Evolutionary conservation across 2,329 filamentous ascomycete genomes (phyloP), one percentile per base, ranked within the genome.

Genomic region (Calonectria honghensis): DNA sequence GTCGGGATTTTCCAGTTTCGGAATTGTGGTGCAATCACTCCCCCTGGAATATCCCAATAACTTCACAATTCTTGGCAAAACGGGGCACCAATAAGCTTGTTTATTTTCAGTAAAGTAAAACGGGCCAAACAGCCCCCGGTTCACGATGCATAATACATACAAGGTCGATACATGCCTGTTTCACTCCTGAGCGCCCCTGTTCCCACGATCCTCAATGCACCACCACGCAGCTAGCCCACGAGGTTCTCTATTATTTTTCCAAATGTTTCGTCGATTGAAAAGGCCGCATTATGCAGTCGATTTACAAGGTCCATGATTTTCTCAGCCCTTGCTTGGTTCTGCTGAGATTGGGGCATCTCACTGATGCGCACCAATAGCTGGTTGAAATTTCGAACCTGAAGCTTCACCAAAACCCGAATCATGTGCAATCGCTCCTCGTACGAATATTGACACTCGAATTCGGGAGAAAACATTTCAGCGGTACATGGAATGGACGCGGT

Each of bases 401-500:
- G 70, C 37, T 71, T 76, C 45, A 81, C 45, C 4, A 83, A 70
- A 6, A 74, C 81, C 1, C 75, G 75, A 16, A 82, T 80, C 79
- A 83, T 82, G 68, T 82, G 80, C 9, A 81, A 52, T 64, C 82
- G 81, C 73, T 83, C 81, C 73, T 83, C 80, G 39, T 78, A 68
- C 3, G 81, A 82, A 64, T 82, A 83, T 45, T 77, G 73, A 20
- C 57, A 75, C 31, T 78, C 74, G 29, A 82, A 79, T 24, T 79
- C 77, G 20, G 77, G 68, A 14, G 79, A 80, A 54, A 83, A 83
- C 72, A 82, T 67, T 4, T 77, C 59, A 4, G 77, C 73, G 66
- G 78, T 83, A 74, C 81, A 83, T 0, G 57, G 37, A 9, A 68
- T 69, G 1, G 57, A 27, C 37, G 18, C 50, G 32, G 54, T 48